Evolutionary conservation across 1,139 yeast species (phyloP).

Genomic region (Yamadazyma siamensis): DNA sequence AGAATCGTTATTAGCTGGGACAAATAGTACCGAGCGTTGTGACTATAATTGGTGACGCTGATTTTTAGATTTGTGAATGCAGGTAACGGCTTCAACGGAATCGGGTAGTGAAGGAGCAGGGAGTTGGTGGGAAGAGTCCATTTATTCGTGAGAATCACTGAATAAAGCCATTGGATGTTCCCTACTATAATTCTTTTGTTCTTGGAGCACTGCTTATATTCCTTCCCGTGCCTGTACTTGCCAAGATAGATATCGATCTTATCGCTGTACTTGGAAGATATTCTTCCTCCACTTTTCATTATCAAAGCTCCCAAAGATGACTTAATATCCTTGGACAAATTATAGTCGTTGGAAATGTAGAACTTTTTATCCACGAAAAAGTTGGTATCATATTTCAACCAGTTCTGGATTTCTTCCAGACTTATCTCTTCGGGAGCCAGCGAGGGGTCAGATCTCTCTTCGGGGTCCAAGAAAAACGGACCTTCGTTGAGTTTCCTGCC

Average conservation of each 20-base stretch:
- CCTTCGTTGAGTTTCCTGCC: conserved; percentile 50
- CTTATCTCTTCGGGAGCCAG: conserved; percentile 4
- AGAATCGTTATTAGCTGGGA: conserved; percentile 59
- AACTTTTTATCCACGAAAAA: conserved; percentile 25
- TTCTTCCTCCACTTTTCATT: conserved; percentile 30
- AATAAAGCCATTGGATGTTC: conserved; percentile 71
- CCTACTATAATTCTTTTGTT: conserved; percentile 47
- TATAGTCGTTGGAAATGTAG: conserved; percentile 31
- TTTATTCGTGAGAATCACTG: conserved; percentile 51
- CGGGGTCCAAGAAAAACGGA: conserved; percentile 36
- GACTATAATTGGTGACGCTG: conserved; percentile 77
- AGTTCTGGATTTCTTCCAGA: conserved; percentile 10
- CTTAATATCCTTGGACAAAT: conserved; percentile 27
- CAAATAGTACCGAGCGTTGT: conserved; percentile 75
- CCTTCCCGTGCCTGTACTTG: conserved; percentile 55
- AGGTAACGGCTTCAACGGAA: conserved; percentile 50
- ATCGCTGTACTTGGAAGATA: conserved; percentile 18
- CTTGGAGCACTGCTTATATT: conserved; percentile 27
- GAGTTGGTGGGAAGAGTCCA: conserved; percentile 57
- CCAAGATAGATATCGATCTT: conserved; percentile 64
- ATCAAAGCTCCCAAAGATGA: conserved; percentile 27
- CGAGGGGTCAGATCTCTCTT: conserved; percentile 6
- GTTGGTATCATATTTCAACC: conserved; percentile 9
- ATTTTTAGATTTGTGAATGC: conserved; percentile 53
- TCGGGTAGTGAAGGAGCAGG: conserved; percentile 69